Evolutionary conservation across 495 filamentous ascomycete species (phyloP), one percentile per base, ranked within the genome.

Genomic region (Penicillium roqueforti): DNA sequence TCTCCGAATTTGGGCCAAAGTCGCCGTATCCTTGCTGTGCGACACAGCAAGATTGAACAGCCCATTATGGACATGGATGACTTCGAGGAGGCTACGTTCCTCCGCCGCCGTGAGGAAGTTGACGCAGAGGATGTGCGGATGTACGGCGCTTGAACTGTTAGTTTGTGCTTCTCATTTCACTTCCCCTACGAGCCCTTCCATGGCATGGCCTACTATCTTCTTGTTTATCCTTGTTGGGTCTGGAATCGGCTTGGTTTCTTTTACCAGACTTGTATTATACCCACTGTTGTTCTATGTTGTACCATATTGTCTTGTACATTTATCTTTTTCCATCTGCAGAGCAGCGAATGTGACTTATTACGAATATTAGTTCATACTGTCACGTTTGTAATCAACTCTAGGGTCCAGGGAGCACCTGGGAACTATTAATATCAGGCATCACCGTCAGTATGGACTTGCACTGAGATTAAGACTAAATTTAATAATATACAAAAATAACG

Each of bases 21-120:
- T 43, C 64, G 71, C 18, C 66, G 62, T n/a, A 61, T 71, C 16
- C 53, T 63, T 28, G 44, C 62, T 22, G 19, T 57, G 37, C 54
- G 51, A 28, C 56, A 47, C 19, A 54, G 53, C 25, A 56, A 37
- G 14, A 19, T 44, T 14, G 23, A 39, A 20, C 45, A 44, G 20
- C 22, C 61, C 6, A 47, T 26, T 9, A 68, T 75, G 67, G 68
- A 71, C 28, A 9, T 72, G 18, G 72, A 73, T 48, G 74, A 76
- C 41, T 78, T 78, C 44, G 75, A 73, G 42, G 75, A 78, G 43
- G 68, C 75, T 0, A 37, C 65, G 1, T 78, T 78, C 54, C 57
- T 78, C 14, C 63, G 73, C 26, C 60, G 67, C 31, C 63, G 68
- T 5, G 75, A 76, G 26, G 75, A 78, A 46, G 71, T 76, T n/a